Evolutionary conservation across 345 rosid species (phyloP), one percentile per base, ranked within the genome.

Genomic region (Dimocarpus longan): DNA sequence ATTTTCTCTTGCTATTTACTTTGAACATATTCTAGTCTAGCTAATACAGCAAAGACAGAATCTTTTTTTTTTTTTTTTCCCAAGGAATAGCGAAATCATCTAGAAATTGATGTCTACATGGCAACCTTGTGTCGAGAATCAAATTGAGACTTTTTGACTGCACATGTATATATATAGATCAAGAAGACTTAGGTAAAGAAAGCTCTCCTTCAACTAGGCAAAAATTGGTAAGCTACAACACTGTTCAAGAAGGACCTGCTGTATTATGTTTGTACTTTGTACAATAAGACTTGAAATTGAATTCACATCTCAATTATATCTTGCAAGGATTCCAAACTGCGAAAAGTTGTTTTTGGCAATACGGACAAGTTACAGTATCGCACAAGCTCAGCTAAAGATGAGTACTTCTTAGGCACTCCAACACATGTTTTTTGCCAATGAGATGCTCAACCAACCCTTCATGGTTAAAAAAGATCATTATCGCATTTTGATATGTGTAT

Each of bases 361-460:
- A 16, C 50, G 16, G 44, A 67, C 70, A 50, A 13, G 39, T 66
- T 66, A 37, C n/a, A 6, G 22, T 15, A 48, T 40, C 10, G 16
- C 71, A 32, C n/a, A 8, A 42, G 52, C 71, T 68, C 28, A 54
- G n/a, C 59, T 54, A 60, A 11, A 42, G 60, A 59, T 11, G 71
- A 42, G 15, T 66, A 76, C 56, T 79, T 71, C 81, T 78, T 73
- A 94, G 86, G 74, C 75, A 83, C 83, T 88, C 88, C 75, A 90
- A 73, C 39, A 87, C 87, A n/a, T 76, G 78, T 76, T 63, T 85
- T 79, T 90, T 87, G 13, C 97, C 97, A 5, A 92, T 89, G 46
- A 94, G 93, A 75, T 88, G 85, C 81, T 94, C 95, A 9, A 91
- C 96, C 85, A 94, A 83, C 76, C 89, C 98, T 94, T 80, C 80